Conservation (phyloP, 2,329 filamentous ascomycete species). For the Anthostomella pinea region DNA sequence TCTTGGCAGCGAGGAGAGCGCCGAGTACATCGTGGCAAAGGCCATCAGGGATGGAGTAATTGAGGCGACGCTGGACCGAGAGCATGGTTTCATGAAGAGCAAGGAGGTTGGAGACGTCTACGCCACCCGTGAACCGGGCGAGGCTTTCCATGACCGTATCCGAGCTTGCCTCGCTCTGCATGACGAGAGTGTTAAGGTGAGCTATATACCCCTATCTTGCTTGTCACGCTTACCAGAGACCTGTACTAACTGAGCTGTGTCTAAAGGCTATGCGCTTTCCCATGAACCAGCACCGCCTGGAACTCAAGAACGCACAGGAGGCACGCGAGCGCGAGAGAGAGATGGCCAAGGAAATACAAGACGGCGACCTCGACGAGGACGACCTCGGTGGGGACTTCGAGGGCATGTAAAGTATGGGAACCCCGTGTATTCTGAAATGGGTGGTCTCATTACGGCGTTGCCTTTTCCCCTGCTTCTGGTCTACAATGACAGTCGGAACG, state of each 20-base stretch:
- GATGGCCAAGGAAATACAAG: conserved; percentile 97
- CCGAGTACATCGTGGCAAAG: conserved; percentile 98
- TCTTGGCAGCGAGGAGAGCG: conserved; percentile 91
- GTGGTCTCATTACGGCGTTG: conserved; percentile 14
- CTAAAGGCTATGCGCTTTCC: conserved; percentile 92
- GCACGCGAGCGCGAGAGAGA: conserved; percentile 95
- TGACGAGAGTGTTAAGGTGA: conserved; percentile 96
- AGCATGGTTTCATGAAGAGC: conserved; percentile 97
- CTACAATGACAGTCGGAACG: conserved; percentile 9
- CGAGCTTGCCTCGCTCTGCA: conserved; percentile 86
- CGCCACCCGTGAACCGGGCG: conserved; percentile 89
- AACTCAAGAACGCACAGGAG: conserved; percentile 97
- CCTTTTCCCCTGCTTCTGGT: conserved; percentile 8
- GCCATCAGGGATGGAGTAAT: conserved; percentile 97
- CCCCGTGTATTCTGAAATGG: conserved; percentile 26
- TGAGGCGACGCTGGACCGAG: conserved; percentile 89
- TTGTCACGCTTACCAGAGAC: conserved; percentile 1
- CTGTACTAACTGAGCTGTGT: conserved; percentile 25
- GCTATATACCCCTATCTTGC: conserved; percentile 19
- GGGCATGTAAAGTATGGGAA: conserved; percentile 64
- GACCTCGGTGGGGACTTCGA: conserved; percentile 96
- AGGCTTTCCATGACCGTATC: conserved; percentile 97
- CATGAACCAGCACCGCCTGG: conserved; percentile 97
- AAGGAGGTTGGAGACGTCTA: conserved; percentile 96
- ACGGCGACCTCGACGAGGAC: conserved; percentile 94